Base-by-base conservation (phyloP, 495 filamentous ascomycete genomes). In the Aspergillus sparsus region DNA sequence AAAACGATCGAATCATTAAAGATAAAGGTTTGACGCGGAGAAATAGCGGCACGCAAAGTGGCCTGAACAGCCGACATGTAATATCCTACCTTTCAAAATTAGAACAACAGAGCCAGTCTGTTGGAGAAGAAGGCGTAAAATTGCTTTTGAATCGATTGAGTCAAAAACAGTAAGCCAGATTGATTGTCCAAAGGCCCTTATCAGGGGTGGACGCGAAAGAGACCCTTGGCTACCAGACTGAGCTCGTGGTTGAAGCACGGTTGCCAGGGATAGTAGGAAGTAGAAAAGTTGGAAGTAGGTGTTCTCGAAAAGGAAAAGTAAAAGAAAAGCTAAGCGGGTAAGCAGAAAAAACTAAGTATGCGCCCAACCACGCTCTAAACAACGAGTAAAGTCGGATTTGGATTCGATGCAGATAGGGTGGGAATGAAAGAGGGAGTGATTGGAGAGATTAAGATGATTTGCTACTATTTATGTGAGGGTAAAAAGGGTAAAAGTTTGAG, bases 221-320 rank as follows among this genome's bases (percentile, higher is more conserved):
- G 37, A 33, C 36, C 27, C 46, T 49, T 56, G 54, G 50, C 44
- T 63, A 56, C 51, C 61, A 62, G 36, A 54, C 58, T 27, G 57
- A 55, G 57, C 49, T 53, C 32, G 49, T 68, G 61, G 61, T 62
- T 60, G 66, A 61, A 67, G 66, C 62, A 46, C 15, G 64, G 71
- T 65, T 68, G 73, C 68, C 74, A 77, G 74, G 74, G 74, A 77
- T 74, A 47, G 62, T 56, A 27, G 21, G 13, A 55, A 45, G 53
- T 55, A 51, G 31, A 36, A 50, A 54, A 46, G 52, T 53, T 31
- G 39, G 37, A 6, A 53, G 39, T 62, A 35, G 49, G 53, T 51
- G 64, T 69, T 72, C 70, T 73, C 62, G 63, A 62, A 68, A 51
- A 57, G 52, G 61, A 57, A 67, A 63, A 61, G 59, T 67, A 59